Evolutionary conservation across 768 basidiomycete genomes (phyloP).

Genomic region (Kwoniella mangroviensis): DNA sequence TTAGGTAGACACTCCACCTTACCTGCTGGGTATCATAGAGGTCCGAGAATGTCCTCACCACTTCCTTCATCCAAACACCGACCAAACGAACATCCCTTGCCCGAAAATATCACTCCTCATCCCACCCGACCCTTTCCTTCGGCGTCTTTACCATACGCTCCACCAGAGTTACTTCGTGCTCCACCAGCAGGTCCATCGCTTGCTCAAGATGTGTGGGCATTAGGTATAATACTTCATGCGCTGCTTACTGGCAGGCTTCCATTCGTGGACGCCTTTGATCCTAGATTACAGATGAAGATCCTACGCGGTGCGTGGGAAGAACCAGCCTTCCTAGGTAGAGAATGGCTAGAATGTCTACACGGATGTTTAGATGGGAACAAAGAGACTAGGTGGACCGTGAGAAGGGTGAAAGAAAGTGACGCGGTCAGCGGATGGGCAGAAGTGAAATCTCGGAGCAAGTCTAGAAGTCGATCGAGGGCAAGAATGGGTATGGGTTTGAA

Average conservation of each 20-base stretch:
- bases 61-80: slow-evolving; percentile 16
- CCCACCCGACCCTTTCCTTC: slow-evolving; percentile 66
- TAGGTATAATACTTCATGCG: slow-evolving; percentile 86
- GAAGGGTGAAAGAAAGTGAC: slow-evolving; percentile 70
- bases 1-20: slow-evolving; percentile 20
- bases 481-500: slow-evolving; percentile 15
- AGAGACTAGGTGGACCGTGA: slow-evolving; percentile 74
- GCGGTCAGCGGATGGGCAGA: slow-evolving; percentile 55
- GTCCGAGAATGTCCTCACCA: slow-evolving; percentile 29
- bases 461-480: slow-evolving; percentile 35
- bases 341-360: slow-evolving; percentile 64
- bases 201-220: slow-evolving; percentile 93
- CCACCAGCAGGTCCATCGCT: slow-evolving; percentile 60
- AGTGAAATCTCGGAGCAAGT: slow-evolving; percentile 46
- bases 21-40: slow-evolving; percentile 24
- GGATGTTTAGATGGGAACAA: slow-evolving; percentile 78
- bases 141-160: slow-evolving; percentile 87
- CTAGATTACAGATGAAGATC: slow-evolving; percentile 88
- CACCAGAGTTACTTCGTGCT: slow-evolving; percentile 81
- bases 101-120: slow-evolving; percentile 27
- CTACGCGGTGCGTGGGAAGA: slow-evolving; percentile 68
- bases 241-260: slow-evolving; percentile 84
- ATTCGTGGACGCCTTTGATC: slow-evolving; percentile 87
- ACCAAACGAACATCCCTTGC: slow-evolving; percentile 12
- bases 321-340: slow-evolving; percentile 57